Base-by-base conservation (phyloP, 2,329 filamentous ascomycete species). In the Aspergillus sergii region DNA sequence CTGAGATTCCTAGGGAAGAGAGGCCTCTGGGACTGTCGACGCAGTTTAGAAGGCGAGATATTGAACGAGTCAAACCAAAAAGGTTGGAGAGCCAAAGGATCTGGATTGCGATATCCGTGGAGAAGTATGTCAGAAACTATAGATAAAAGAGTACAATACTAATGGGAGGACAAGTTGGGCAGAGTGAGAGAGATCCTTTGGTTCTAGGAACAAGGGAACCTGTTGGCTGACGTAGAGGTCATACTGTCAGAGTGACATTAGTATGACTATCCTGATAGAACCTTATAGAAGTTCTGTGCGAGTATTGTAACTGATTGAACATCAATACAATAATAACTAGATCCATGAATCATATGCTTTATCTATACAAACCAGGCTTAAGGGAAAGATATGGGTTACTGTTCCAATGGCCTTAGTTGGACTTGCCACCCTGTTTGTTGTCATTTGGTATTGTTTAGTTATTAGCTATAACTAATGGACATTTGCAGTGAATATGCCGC, bases 1-100 rank as follows among this genome's bases (percentile, higher is more conserved):
- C 68, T 76, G 76, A 69, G 76, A 75, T 73, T 75, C 74, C 71
- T 76, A 76, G 70, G 76, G 68, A 71, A 79, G 73, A 73, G 76
- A 76, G 71, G 74, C 72, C 70, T 78, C 75, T 64, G 75, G 66
- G 66, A 73, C 78, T 67, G 75, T 74, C 69, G 75, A 72, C 69
- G 72, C 75, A 77, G 75, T 79, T 76, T 77, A 79, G 72, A 77
- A 79, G 75, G 71, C 72, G 69, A 73, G 63, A 58, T 64, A 51
- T 58, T 65, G 60, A 60, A 66, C 67, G 54, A 69, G 34, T 32
- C 46, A 16, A 56, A 45, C 53, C 21, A 32, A 50, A 50, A 45
- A 43, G 34, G 34, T 34, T 14, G 58, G 59, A 55, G 66, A 68
- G 62, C 67, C 65, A 68, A 64, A 64, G 66, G 62, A 65, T 61